Base-by-base conservation (phyloP, 805 yeast genomes). In the Tetrapisispora fleetii region DNA sequence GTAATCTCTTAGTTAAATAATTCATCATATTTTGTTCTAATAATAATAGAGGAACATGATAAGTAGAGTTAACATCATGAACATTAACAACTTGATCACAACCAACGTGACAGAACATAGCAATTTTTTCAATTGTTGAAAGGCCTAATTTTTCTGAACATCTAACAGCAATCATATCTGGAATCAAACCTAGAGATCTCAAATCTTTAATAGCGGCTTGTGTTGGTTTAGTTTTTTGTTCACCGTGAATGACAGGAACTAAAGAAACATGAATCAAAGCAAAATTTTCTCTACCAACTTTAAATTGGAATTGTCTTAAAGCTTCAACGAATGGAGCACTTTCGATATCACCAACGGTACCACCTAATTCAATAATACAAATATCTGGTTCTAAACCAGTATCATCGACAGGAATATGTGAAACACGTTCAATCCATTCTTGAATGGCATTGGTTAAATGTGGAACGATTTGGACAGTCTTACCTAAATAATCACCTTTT, bases 401-500 rank as follows among this genome's bases (percentile, higher is more conserved):
- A 50, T 79, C 75, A 67, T 93, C 99, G 52, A 93, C 99, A 17
- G 99, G 97, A 50, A 91, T 77, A 56, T 75, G 79, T 40, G 97
- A 78, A 44, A 93, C 98, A 52, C 85, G 76, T 74, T 93, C 98
- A 58, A 93, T 84, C 99, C 99, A 93, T 56, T 90, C 96, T 73
- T 93, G 99, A 64, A 93, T 93, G 28, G 96, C 97, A 59, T 85
- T 86, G 55, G 99, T 93, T 57, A 93, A 77, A 67, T 93, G 99
- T 40, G 99, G 99, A 58, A 93, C 99, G 58, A 93, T 95, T 73
- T 93, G 99, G 45, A 93, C 99, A n/a, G 99, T 93, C 65, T 93
- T 93, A 60, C 99, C 99, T 62, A 93, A 76, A 63, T 93, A 93
- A 68, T 91, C 98, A 63, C 99, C 99, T 53, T 80, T 86, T 72